Evolutionary conservation across 1,139 yeast genomes (phyloP), one percentile per base, ranked within the genome.

Genomic region (Candida glucosophila): DNA sequence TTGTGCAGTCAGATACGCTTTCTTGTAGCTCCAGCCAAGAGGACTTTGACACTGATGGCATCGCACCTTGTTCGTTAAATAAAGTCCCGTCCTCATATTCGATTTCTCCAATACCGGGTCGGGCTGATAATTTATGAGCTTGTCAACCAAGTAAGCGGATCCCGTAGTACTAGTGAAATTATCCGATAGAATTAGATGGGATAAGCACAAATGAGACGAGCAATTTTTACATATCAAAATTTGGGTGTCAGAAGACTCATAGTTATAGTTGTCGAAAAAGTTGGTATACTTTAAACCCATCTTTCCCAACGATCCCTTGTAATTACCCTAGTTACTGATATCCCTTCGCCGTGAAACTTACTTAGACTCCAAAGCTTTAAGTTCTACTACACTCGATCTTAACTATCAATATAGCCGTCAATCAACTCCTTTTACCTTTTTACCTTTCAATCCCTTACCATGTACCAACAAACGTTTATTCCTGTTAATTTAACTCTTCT

Each of bases 11-110:
- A 60, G 57, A 34, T 59, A 72, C 8, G 90, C 69, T 40, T 66
- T 69, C 33, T 77, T 61, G 48, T 85, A 85, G 37, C 66, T 70
- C 95, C 95, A 83, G 6, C 95, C 95, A 18, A 83, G 53, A 24
- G 61, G 60, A 4, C 52, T 45, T 26, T 56, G 50, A 47, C 95
- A 83, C 41, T 75, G 82, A 33, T 67, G 69, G 49, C 95, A 83
- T 27, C 51, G 51, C 18, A 82, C 69, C 34, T 73, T 73, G 37
- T 72, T 71, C 15, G 81, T 79, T 9, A 66, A 55, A 46, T 80
- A 85, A 15, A 51, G 49, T 2, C 95, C 95, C 0, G 95, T 81
- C 29, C 59, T 57, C 90, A 83, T 81, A 26, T 42, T 42, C 4
- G 62, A 52, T 30, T 61, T 63, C 28, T 53, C 55, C 11, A 54